phyloP scores from a whole-genome alignment of 2,329 filamentous ascomycete genomes.

The Sclerotinia sclerotiorum region DNA sequence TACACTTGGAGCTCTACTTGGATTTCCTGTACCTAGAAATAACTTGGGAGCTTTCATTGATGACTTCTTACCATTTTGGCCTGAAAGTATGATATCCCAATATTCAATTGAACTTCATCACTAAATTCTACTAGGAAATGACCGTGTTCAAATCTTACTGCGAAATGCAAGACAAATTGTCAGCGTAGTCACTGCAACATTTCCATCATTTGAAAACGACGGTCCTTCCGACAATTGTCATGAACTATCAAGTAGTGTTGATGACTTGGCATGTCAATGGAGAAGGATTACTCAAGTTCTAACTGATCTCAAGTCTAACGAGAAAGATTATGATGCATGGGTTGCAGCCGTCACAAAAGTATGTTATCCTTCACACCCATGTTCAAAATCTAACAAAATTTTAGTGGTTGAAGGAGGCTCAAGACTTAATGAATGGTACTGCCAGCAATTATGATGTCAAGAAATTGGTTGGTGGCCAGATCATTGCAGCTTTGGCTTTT shows the following conservation, averaged over 20 bases:
- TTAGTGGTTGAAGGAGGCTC: conserved; percentile 49
- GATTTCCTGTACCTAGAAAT: conserved; percentile 85
- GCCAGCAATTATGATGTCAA: conserved; percentile 87
- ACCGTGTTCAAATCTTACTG: conserved; percentile 67
- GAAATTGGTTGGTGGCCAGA: conserved; percentile 53
- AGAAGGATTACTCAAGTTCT: conserved; percentile 41
- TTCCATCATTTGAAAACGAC: conserved; percentile 52
- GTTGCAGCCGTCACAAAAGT: conserved; percentile 48
- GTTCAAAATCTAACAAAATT: conserved; percentile 27
- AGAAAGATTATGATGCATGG: conserved; percentile 44
- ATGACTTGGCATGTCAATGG: conserved; percentile 71
- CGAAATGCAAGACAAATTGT: conserved; percentile 81
- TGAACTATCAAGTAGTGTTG: conserved; percentile 42
- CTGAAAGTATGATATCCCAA: conserved; percentile 50
- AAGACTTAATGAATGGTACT: conserved; percentile 79
- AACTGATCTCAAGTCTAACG: conserved; percentile 26
- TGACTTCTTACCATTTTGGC: conserved; percentile 77
- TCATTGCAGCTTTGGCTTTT: conserved; percentile 42
- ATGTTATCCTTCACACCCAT: conserved; percentile 22
- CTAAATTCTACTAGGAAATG: conserved; percentile 42
- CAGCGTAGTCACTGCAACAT: conserved; percentile 72
- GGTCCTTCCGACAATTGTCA: conserved; percentile 35
- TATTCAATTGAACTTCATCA: not conserved
- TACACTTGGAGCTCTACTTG: conserved; percentile 81
- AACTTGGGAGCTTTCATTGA: conserved; percentile 84